Evolutionary conservation across 495 filamentous ascomycete genomes (phyloP), one percentile per base, ranked within the genome.

Genomic region (Daldinia vernicosa): DNA sequence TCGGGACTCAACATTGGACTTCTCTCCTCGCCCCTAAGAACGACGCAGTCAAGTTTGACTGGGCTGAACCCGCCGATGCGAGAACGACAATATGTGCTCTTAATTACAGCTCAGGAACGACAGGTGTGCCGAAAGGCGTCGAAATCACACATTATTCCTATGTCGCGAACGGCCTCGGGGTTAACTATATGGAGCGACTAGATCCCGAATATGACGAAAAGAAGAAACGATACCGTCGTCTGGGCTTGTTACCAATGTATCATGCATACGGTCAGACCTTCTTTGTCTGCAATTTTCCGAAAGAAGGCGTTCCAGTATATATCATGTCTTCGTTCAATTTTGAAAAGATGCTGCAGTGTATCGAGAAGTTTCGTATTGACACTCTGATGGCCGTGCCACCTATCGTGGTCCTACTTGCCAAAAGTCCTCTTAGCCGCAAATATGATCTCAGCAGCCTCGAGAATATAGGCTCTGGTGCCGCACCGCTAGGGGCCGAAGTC

Each of bases 111-210:
- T 87, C 84, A 55, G 93, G 93, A 3, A 97, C 93, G 7, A 96
- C 93, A 0, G 93, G 93, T 3, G 82, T 92, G 6, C 91, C 93
- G 14, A 97, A 96, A 75, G 93, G 93, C 24, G 93, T 95, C 26
- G 89, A 91, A 77, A 89, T 95, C 67, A 86, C 89, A 14, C 93
- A 96, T 77, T 78, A 81, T 39, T 90, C 92, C 67, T 91, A 93
- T 71, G 82, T 92, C 22, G 82, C 91, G 54, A 93, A 95, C 76
- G 85, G 86, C 37, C 65, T 80, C 57, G 84, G 91, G 63, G 82
- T 86, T 8, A 82, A 80, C 22, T 76, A 81, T 70, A 66, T 87
- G n/a, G 75, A 77, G 4, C 68, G 78, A 1, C 76, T 88, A 15
- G 72, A 83, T 26, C 83, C 85, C 0, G 79, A 88, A 8, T 77